Base-by-base conservation (phyloP, 371 early-diverging fungal genomes). In the Mortierella sp. region DNA sequence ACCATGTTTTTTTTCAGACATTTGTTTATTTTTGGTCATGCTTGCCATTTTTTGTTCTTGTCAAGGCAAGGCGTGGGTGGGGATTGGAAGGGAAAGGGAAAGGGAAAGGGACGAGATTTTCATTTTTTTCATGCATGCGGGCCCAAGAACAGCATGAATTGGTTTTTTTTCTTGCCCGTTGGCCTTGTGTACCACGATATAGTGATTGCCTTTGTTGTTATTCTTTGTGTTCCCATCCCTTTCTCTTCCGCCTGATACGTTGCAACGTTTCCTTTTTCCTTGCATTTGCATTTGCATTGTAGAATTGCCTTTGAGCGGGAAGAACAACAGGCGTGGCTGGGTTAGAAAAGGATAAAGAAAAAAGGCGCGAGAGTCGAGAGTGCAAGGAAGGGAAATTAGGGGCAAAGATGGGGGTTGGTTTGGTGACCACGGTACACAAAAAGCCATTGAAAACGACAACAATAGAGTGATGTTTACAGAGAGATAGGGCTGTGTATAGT, bases 111-210 rank as follows among this genome's bases (percentile, higher is more conserved):
- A 28, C 34, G 34, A 31, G 31, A 61, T 61, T 61, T 61, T 57
- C 57, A 57, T 26, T 11, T 8, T 54, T 54, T 61, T 21, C 61
- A 61, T 61, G 61, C 61, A 61, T 61, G 61, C 61, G 37, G 34
- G 50, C 13, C 16, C 13, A 11, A 50, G 3, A 50, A 50, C 50
- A 50, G 50, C 50, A 50, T 50, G 50, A 50, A 50, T 50, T 46
- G 8, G n/a, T n/a, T n/a, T 46, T 5, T 50, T 16, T 16, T 9
- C 14, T 50, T 59, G 59, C 59, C 59, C 59, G 59, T 59, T 59
- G 31, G 16, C 31, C 6, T 50, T 50, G 50, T 14, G 14, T 16
- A 50, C 16, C 11, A 50, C 50, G 50, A 14, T 50, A 14, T 14
- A 50, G 50, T 0, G 16, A 50, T 16, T 50, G 50, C 50, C 13